phyloP scores from a whole-genome alignment of 306 rosid species.

The Hippophae rhamnoides region DNA sequence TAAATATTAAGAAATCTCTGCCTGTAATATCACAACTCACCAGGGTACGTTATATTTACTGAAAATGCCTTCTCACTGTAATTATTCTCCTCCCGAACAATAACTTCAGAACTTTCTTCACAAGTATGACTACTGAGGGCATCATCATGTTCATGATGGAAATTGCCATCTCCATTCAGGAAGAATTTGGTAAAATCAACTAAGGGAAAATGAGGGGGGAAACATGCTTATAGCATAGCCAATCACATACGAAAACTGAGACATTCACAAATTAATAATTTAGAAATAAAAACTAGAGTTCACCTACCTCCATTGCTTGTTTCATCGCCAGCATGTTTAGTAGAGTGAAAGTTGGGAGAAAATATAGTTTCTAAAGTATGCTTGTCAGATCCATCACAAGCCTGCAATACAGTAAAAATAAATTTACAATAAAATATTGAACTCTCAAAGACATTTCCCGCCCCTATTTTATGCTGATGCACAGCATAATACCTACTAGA shows the following conservation, averaged over 20 bases:
- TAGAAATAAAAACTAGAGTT: neutral
- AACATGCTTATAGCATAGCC: neutral
- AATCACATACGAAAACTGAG: neutral
- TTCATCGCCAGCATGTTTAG: slow-evolving; percentile 55
- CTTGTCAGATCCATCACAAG: slow-evolving; percentile 34
- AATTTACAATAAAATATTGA: slow-evolving; percentile 5
- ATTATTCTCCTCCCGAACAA: slow-evolving; percentile 16
- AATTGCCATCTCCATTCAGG: slow-evolving; percentile 49
- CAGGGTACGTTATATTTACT: slow-evolving; percentile 16
- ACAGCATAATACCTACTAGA: slow-evolving; percentile 7
- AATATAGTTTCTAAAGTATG: slow-evolving; percentile 60
- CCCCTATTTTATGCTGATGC: neutral
- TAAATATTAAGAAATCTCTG: slow-evolving; percentile 16
- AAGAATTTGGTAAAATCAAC: slow-evolving; percentile 68
- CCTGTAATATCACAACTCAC: slow-evolving; percentile 32
- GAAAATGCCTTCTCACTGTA: slow-evolving; percentile 19
- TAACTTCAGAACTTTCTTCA: slow-evolving; percentile 23
- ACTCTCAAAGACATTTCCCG: neutral
- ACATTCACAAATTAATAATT: neutral
- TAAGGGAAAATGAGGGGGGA: slow-evolving; percentile 16
- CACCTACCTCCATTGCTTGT: slow-evolving; percentile 63
- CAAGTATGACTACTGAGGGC: slow-evolving; percentile 29
- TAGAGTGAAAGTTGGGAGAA: slow-evolving; percentile 75
- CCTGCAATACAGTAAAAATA: slow-evolving; percentile 34
- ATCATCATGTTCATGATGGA: slow-evolving; percentile 34